Evolutionary conservation across 495 filamentous ascomycete species (phyloP), one percentile per base, ranked within the genome.

Genomic region (Aspergillus affinis): DNA sequence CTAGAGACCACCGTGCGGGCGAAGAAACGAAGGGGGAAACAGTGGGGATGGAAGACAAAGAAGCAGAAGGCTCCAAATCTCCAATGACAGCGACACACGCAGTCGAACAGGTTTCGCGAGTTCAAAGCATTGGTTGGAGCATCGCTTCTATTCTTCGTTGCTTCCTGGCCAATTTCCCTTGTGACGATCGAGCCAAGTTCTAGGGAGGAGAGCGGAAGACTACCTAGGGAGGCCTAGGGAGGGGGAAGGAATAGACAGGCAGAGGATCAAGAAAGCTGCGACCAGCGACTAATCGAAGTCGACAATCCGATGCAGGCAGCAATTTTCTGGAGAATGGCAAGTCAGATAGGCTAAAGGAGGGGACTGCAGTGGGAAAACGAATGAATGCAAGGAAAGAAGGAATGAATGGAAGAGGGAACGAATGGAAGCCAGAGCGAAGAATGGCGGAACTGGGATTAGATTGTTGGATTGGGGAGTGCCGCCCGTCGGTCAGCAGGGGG

Each of bases 81-180:
- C 29, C 36, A 18, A 29, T 59, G 59, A 55, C 58, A 52, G 61
- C 55, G 56, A 55, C 55, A 48, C 55, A 59, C 54, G 51, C 47
- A 47, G 55, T 32, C 55, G 29, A 44, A 48, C 15, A 19, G 51
- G 20, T 20, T 55, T 18, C 26, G 51, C n/a, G 45, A 26, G 23
- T 54, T 59, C 47, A 58, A 21, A 63, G 55, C 64, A 61, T 66
- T 61, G 64, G 54, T 26, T 23, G 58, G 48, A 36, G 51, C 58
- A 58, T 58, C 53, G 61, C 55, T 49, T 36, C 52, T 12, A 3
- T 20, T 46, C 30, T 54, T 41, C 10, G 36, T 15, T 1, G 12
- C 36, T 41, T 41, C 12, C 36, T 41, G 9, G 36, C 15, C 36
- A 15, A 17, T 4, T 41, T 13, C 36, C 36, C 36, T 41, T 41